Base-by-base conservation (phyloP, 1,284 basidiomycete genomes). In the Ustilago xerochloae region DNA sequence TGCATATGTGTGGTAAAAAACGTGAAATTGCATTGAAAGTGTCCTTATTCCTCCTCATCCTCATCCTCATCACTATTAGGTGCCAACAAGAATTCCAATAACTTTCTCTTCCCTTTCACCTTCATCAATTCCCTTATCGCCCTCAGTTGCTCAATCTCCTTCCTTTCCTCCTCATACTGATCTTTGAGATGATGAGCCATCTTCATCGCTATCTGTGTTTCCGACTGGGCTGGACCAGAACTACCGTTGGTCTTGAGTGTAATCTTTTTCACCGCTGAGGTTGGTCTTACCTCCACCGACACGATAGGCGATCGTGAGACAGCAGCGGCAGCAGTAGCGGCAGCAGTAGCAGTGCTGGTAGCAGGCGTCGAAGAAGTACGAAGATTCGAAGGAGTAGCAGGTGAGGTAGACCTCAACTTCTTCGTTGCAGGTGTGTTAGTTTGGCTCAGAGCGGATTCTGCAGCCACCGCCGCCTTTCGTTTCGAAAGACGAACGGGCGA, bases 71-170 rank as follows among this genome's bases (percentile, higher is more conserved):
- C 53, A 8, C 56, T 52, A 20, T 67, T 67, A 1, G 70, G 61
- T 36, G 65, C 51, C 16, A 70, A 63, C 43, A 77, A 51, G 26
- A 74, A 77, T 48, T 75, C 71, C 46, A 75, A 52, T 51, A 75
- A 39, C 33, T 49, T 48, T 15, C 36, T 56, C 15, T 52, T 30
- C 4, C 77, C 77, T 33, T 75, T 77, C 38, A 74, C 33, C 29
- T 45, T 35, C 63, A 79, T 74, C 49, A 75, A 50, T 38, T 71
- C 75, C 20, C 64, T 57, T 24, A 81, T 58, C 9, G 75, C 79
- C 3, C 79, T 60, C n/a, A 81, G 60, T 60, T 79, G 69, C 9
- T 69, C 69, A 16, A 81, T 69, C 60, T 81, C 77, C 35, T 43
- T 56, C 16, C 63, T 51, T 55, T 71, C 54, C 24, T 61, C 52